phyloP scores from a whole-genome alignment of 164 flowering plant species.

The Echeveria elegans region DNA sequence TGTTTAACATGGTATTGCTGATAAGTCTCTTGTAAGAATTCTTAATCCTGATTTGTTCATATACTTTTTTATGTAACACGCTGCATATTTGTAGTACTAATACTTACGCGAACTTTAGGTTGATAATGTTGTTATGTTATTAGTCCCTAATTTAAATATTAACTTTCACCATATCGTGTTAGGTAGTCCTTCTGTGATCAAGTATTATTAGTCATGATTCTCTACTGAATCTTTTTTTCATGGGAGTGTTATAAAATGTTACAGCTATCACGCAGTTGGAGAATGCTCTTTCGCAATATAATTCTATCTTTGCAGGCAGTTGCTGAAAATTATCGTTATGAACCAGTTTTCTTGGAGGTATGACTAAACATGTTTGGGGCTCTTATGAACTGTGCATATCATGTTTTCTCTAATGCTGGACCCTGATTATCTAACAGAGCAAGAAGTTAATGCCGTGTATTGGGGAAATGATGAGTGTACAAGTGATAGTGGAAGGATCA shows the following conservation, averaged over 20 bases:
- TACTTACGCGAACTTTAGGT: no score
- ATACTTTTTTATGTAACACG: no score
- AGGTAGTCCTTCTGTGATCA: background rate
- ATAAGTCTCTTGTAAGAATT: background rate
- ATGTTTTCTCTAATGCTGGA: constrained; percentile 5
- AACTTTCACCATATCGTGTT: background rate
- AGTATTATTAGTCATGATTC: background rate
- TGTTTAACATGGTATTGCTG: background rate
- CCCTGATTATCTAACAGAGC: constrained; percentile 36
- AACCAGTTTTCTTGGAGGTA: constrained; percentile 88
- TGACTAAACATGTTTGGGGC: constrained; percentile 5
- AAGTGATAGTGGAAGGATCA: constrained; percentile 84
- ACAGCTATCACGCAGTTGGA: constrained; percentile 59
- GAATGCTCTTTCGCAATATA: constrained; percentile 50
- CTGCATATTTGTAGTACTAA: background rate
- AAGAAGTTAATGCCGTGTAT: constrained; percentile 55
- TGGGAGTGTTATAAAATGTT: constrained; percentile 14
- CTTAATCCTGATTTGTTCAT: background rate
- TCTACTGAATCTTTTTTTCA: no score
- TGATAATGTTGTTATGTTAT: background rate
- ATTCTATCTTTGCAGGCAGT: constrained; percentile 53
- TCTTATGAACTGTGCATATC: background rate
- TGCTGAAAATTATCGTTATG: constrained; percentile 95
- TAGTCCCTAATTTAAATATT: background rate
- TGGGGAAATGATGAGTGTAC: constrained; percentile 84